Conservation (phyloP, 83 land plant species). For the Picea abies region DNA sequence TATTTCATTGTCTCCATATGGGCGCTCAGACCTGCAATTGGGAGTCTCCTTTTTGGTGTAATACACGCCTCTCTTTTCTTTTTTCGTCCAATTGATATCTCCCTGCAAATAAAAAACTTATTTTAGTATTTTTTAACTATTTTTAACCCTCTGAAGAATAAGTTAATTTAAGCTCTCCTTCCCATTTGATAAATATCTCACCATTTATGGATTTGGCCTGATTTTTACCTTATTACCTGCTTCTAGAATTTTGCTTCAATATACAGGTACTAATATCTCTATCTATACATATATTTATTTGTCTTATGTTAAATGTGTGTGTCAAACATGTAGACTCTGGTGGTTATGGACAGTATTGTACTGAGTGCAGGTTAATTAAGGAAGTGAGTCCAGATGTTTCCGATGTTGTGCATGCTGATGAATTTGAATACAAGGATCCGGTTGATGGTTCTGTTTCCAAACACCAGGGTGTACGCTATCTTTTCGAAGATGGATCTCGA, state of each 20-base stretch:
- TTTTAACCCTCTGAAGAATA: not conserved
- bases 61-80: not conserved
- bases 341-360: not conserved
- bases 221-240: not conserved
- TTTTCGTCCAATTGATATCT: not conserved
- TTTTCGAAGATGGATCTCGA: slow-evolving; percentile 94
- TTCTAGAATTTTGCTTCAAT: not conserved
- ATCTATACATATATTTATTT: too few species aligned
- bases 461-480: slow-evolving; percentile 94
- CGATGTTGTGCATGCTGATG: slow-evolving; percentile 77
- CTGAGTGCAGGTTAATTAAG: slow-evolving; percentile 69
- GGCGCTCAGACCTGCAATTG: not conserved
- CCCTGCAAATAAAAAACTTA: not conserved
- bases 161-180: not conserved
- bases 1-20: too few species aligned
- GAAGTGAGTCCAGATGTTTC: slow-evolving; percentile 75
- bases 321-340: not conserved
- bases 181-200: not conserved
- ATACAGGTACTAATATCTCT: not conserved
- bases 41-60: not conserved
- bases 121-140: not conserved
- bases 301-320: too few species aligned
- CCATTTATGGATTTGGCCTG: not conserved
- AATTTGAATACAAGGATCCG: slow-evolving; percentile 99
- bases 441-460: slow-evolving; percentile 97